phyloP scores from a whole-genome alignment of 768 basidiomycete species.

The Plicaturopsis crispa region DNA sequence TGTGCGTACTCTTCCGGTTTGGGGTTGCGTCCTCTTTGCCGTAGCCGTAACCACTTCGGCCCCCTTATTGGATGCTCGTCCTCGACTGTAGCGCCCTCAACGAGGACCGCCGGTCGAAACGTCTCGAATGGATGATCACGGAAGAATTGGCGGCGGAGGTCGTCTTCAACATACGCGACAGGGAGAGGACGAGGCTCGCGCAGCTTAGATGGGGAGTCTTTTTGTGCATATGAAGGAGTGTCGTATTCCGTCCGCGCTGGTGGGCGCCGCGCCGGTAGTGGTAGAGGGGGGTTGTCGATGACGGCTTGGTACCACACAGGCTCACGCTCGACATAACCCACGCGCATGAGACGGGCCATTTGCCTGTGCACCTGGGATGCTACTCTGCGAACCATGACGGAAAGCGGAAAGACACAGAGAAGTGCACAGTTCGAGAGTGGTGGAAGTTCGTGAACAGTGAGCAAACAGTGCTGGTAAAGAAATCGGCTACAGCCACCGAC shows the following conservation, averaged over 20 bases:
- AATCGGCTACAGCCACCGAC: too few species aligned
- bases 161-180: conserved; percentile 79
- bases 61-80: conserved; percentile 52
- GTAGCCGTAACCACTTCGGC: conserved; percentile 64
- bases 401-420: too few species aligned
- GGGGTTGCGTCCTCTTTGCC: conserved; percentile 79
- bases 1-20: conserved; percentile 80
- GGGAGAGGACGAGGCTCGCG: conserved; percentile 30
- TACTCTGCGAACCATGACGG: conserved; percentile 66
- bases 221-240: conserved; percentile 20
- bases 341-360: conserved; percentile 71
- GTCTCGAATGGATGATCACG: conserved; percentile 95
- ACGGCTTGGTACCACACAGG: conserved; percentile 86
- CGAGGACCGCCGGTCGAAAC: conserved; percentile 69
- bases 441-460: conserved; percentile 6
- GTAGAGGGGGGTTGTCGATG: conserved; percentile 80
- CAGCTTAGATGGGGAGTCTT: conserved; percentile 10
- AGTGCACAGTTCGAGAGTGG: too few species aligned
- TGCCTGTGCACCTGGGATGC: conserved; percentile 87
- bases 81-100: conserved; percentile 59
- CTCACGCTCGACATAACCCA: conserved; percentile 49
- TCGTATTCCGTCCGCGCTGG: conserved; percentile 52
- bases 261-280: conserved; percentile 71
- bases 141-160: conserved; percentile 86
- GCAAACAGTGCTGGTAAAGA: conserved; percentile 12